Base-by-base conservation (phyloP, 495 filamentous ascomycete species). In the Elasticomyces elasticus region DNA sequence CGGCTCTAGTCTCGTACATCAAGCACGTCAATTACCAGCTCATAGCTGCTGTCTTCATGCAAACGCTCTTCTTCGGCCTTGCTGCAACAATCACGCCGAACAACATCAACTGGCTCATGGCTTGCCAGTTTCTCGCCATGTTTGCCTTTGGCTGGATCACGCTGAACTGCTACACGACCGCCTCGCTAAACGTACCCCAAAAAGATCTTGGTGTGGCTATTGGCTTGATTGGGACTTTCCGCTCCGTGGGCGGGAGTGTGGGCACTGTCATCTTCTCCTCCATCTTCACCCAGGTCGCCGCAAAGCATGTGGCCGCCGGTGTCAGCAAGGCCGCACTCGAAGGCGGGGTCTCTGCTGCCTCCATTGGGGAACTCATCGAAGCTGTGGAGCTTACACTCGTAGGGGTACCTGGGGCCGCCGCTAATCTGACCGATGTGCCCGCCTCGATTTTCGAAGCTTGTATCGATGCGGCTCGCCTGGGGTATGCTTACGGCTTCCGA, bases 401-500 rank as follows among this genome's bases (percentile, higher is more conserved):
- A 6, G 64, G 64, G 38, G 62, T 59, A 9, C 64, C 64, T 1
- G 59, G 31, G 11, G 53, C 54, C 12, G 54, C 56, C 26, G 56
- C 55, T 2, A 52, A 55, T 12, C 27, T 64, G 19, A 38, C 48
- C 4, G 45, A 46, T 23, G 58, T 62, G 17, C 54, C 64, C 0
- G 19, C 59, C 5, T 30, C 30, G 5, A 54, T 65, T n/a, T 59
- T 55, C 49, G 51, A 57, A 0, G 50, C 59, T 7, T 57, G 58
- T 33, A 40, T 61, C 2, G 45, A 11, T 17, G 61, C 61, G 5
- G 58, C 64, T 46, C 38, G 52, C 20, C 27, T 60, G 3, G 59
- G 64, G 4, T 70, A 70, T 56, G 67, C 67, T 13, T 65, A 66
- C 52, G 63, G 63, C 35, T 67, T 68, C 56, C 54, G 55, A n/a